Percentiles rank a stretch among this genome's conserved stretches.
Evolutionary conservation across 495 filamentous ascomycete species (phyloP).

Genomic region (Lophiotrema nucula): DNA sequence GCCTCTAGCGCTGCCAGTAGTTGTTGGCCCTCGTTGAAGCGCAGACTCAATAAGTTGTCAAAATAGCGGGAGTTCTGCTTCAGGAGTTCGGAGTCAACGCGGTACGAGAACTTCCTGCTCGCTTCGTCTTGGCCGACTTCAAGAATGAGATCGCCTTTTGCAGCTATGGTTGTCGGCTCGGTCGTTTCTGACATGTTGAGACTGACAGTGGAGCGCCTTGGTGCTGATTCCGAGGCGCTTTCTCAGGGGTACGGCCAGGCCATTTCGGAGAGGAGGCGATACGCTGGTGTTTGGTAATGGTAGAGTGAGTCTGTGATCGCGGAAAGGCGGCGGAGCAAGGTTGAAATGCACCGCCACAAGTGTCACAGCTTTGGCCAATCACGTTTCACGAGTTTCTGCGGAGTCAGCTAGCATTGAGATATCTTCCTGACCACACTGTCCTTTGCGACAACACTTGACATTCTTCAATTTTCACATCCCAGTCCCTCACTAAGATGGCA

Average conservation of each 20-base stretch:
- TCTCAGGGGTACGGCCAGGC: conserved; percentile 1
- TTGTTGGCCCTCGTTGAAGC: conserved; percentile 52
- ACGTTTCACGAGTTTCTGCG: too few relatives aligned
- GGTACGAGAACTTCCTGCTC: conserved; percentile 36
- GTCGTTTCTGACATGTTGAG: background rate
- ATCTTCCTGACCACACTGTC: too few relatives aligned
- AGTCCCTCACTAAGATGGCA: too few relatives aligned
- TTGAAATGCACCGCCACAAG: too few relatives aligned
- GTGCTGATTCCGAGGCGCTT: background rate
- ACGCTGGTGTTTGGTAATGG: too few relatives aligned
- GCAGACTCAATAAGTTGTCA: conserved; percentile 50
- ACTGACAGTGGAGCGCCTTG: background rate
- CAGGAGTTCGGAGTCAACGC: conserved; percentile 41
- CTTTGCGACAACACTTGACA: too few relatives aligned
- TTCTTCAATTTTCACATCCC: too few relatives aligned
- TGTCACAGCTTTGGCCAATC: too few relatives aligned
- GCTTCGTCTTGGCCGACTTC: conserved; percentile 42
- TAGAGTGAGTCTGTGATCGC: too few relatives aligned
- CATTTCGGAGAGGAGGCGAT: background rate
- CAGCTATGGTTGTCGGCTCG: conserved; percentile 40
- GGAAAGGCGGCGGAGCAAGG: too few relatives aligned
- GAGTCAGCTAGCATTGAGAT: too few relatives aligned
- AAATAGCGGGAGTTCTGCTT: conserved; percentile 60
- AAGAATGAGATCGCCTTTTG: conserved; percentile 56
- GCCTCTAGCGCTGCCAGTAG: conserved; percentile 46